phyloP scores from a whole-genome alignment of 2,329 filamentous ascomycete genomes.

The Rutstroemia sp. region DNA sequence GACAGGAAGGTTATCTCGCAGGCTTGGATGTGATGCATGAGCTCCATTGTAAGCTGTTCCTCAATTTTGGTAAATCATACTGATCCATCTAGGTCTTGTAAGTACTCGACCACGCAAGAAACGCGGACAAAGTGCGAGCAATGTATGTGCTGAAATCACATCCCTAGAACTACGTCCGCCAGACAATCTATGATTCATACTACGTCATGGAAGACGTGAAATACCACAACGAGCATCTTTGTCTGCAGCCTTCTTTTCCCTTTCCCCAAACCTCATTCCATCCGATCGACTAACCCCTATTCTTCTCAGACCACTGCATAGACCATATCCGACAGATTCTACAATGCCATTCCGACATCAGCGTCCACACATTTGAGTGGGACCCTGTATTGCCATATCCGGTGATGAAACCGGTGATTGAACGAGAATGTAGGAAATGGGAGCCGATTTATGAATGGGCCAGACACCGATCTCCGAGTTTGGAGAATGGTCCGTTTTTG shows the following conservation, averaged over 20 bases:
- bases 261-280: background rate
- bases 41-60: background rate
- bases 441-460: background rate
- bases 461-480: background rate
- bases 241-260: background rate
- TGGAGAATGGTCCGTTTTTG: background rate
- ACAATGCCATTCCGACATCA: background rate
- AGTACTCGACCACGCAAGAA: background rate
- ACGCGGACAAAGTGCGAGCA: too few relatives aligned
- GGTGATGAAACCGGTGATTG: background rate
- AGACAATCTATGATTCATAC: background rate
- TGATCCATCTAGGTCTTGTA: background rate
- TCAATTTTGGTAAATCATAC: background rate
- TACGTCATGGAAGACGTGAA: background rate
- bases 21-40: background rate
- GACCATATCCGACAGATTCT: background rate
- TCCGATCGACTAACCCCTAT: background rate
- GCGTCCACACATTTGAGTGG: background rate
- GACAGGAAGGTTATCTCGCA: background rate
- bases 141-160: background rate
- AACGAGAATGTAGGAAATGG: background rate
- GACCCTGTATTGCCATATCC: background rate
- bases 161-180: background rate
- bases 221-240: background rate
- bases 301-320: background rate